Evolutionary conservation across 306 rosid genomes (phyloP), one percentile per base, ranked within the genome.

Genomic region (Potentilla sterilis): DNA sequence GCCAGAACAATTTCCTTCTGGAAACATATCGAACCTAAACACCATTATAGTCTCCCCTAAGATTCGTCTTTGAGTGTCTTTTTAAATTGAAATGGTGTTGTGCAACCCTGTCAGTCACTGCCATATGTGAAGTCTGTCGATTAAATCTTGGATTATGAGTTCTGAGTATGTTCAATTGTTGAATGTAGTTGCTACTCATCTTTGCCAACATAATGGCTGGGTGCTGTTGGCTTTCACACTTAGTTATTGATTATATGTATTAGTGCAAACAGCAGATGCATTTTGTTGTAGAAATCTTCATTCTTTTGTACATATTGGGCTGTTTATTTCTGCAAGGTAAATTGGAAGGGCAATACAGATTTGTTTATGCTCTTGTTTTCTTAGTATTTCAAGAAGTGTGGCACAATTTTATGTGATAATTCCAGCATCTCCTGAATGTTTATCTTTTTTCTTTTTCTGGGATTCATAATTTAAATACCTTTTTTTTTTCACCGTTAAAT

Each of bases 401-500:
- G 4, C 40, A 37, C 40, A 28, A 28, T 28, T 28, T 28, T 28
- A 0, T 28, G 28, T 28, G 28, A 28, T 28, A 28, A 28, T 28
- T 28, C 28, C 28, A 28, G 28, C 28, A 28, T 28, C 28, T 28
- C 28, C 28, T 28, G 28, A 28, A 28, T 28, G 28, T 28, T 1
- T n/a, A n/a, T n/a, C n/a, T n/a, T 9, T 9, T 4, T 57, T 24
- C 18, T 57, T 37, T 24, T 12, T 0, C 13, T 69, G 18, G n/a
- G 52, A 35, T 3, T 59, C 59, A 34, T 12, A 2, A 62, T 4
- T 49, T 2, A 19, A 54, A 58, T 2, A 13, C n/a, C 21, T 57
- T n/a, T 32, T 15, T 2, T 74, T 55, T 68, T 2, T 67, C 80
- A 49, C 77, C 14, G 48, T 82, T 80, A n/a, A n/a, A 47, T 85